phyloP scores from a whole-genome alignment of 1,139 yeast species.

The Candida albicans region DNA sequence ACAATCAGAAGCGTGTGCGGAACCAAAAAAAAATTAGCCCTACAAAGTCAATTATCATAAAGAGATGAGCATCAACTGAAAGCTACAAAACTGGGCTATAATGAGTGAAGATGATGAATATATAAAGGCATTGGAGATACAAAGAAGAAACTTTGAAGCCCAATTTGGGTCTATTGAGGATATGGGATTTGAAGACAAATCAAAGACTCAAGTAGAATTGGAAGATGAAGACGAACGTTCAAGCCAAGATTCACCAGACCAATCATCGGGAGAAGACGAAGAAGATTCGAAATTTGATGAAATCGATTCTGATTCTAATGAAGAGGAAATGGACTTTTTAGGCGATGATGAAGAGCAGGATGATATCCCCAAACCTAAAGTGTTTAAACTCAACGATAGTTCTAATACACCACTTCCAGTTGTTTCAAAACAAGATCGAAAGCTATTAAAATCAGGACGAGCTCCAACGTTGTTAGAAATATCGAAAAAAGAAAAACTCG shows the following conservation, averaged over 20 bases:
- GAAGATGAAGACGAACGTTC: slow-evolving; percentile 11
- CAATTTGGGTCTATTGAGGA: slow-evolving; percentile 66
- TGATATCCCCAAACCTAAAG: slow-evolving; percentile 27
- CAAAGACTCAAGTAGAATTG: slow-evolving; percentile 23
- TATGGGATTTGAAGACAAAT: slow-evolving; percentile 59
- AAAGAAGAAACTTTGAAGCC: slow-evolving; percentile 62
- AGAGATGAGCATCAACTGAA: slow-evolving; percentile 1
- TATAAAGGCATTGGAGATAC: slow-evolving; percentile 50
- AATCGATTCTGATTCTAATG: slow-evolving; percentile 9
- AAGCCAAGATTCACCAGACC: slow-evolving; percentile 7
- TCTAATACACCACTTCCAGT: slow-evolving; percentile 13
- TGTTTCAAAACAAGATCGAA: slow-evolving; percentile 31
- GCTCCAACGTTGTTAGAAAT: slow-evolving; percentile 43
- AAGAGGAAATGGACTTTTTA: slow-evolving; percentile 16
- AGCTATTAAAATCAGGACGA: slow-evolving; percentile 38
- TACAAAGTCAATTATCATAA: not conserved
- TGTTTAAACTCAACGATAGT: slow-evolving; percentile 32
- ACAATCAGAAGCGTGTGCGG: not conserved
- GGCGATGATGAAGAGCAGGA: slow-evolving; percentile 23
- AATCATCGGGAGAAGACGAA: slow-evolving; percentile 14
- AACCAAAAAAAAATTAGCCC: not conserved
- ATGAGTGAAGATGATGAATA: slow-evolving; percentile 44
- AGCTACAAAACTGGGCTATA: not conserved
- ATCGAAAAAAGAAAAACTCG: slow-evolving; percentile 24
- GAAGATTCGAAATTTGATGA: slow-evolving; percentile 5